Base-by-base conservation (phyloP, 371 early-diverging fungal species). In the Mucor sp. region DNA sequence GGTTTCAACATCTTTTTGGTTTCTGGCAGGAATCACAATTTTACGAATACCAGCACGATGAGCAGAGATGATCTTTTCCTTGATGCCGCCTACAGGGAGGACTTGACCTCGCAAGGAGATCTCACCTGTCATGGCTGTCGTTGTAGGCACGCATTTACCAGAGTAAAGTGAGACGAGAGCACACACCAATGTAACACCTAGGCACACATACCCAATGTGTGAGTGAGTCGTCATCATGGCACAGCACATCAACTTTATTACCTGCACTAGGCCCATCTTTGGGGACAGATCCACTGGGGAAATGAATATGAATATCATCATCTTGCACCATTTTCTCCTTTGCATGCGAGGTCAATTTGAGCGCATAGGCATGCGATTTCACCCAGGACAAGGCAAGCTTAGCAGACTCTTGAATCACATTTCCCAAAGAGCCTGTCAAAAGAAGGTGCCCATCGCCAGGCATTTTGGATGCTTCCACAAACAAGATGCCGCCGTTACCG, bases 401-500 rank as follows among this genome's bases (percentile, higher is more conserved):
- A 0, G 92, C 94, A 12, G 94, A 93, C 73, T 96, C 96, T 69
- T 93, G 92, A 64, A 96, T 93, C 6, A 95, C 95, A 60, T 92
- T 91, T 0, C 95, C 95, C 19, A 96, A 78, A 53, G 91, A 91
- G 2, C 96, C 63, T 27, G 63, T 68, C 19, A 62, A 50, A 50
- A 82, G 81, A 17, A 94, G 71, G 6, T 82, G 70, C 0, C 94
- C 94, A 62, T 84, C 84, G 17, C 94, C 94, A 3, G 92, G 87
- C 86, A 90, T 89, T 68, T 85, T 84, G 0, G 91, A 88, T 6
- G 90, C 87, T 74, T 95, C 96, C 37, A 95, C 88, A 69, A 93
- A 93, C 61, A 95, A 66, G 62, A 94, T 84, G 21, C 91, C 91
- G 32, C 94, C 94, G 39, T 85, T 79, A 1, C 96, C 96, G 53